Conservation (phyloP, 108 stramenopile species). For the Cylindrotheca fusiformis region DNA sequence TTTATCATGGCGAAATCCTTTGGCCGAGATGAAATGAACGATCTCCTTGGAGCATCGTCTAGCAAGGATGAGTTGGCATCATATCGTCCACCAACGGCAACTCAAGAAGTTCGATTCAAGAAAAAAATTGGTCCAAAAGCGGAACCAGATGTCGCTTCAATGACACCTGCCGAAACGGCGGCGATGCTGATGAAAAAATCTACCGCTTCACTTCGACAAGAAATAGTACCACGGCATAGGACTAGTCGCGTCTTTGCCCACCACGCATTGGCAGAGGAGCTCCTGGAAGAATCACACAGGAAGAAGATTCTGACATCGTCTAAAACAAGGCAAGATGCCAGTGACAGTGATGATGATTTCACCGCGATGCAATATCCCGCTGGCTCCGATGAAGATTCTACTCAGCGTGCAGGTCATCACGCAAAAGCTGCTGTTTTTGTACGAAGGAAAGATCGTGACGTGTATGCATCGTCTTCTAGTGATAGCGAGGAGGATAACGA, state of each 20-base stretch:
- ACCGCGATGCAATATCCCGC: too few species aligned
- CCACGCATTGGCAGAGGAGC: slow-evolving; percentile 52
- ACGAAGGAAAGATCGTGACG: too few species aligned
- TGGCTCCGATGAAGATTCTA: too few species aligned
- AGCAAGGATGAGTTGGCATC: slow-evolving; percentile 21
- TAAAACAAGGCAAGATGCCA: neutral
- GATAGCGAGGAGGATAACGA: too few species aligned
- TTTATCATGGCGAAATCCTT: slow-evolving; percentile 39
- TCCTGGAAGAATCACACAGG: slow-evolving; percentile 19
- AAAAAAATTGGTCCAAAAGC: neutral
- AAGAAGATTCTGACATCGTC: slow-evolving; percentile 12
- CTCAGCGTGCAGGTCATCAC: too few species aligned
- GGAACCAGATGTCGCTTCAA: slow-evolving; percentile 50
- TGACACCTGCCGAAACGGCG: slow-evolving; percentile 73
- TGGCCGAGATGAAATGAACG: slow-evolving; percentile 80
- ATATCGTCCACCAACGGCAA: slow-evolving; percentile 38
- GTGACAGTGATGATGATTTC: neutral
- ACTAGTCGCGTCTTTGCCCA: slow-evolving; percentile 40
- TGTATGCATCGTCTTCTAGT: too few species aligned
- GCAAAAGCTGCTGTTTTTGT: too few species aligned
- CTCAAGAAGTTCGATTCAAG: too few species aligned
- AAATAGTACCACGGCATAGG: too few species aligned
- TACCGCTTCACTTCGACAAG: too few species aligned
- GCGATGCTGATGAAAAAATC: slow-evolving; percentile 41
- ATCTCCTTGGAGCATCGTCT: slow-evolving; percentile 57